Percentiles rank a stretch among this genome's conserved stretches.
Conservation (phyloP, 257 asterid genomes). For the Fraxinus anomala region DNA sequence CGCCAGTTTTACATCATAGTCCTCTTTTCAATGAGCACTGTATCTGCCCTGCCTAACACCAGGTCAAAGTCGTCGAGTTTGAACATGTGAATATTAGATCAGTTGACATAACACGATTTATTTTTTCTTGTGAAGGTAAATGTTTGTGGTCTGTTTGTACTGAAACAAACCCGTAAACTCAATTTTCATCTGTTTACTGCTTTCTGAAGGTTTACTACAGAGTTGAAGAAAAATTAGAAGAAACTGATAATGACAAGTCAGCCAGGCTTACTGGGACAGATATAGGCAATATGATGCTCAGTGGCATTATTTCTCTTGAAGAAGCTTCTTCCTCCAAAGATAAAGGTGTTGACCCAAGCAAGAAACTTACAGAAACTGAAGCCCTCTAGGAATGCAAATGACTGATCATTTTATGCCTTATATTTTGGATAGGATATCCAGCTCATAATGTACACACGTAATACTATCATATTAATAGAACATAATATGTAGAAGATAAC, state of each 20-base stretch:
- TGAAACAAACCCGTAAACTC: neutral
- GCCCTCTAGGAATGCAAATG: neutral
- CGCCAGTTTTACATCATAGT: neutral
- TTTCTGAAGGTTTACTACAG: slow-evolving; percentile 64
- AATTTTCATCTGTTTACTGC: slow-evolving; percentile 8
- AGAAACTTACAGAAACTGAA: slow-evolving; percentile 12
- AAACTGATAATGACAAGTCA: slow-evolving; percentile 25
- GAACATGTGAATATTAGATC: neutral
- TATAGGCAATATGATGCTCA: slow-evolving; percentile 13
- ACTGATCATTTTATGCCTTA: neutral
- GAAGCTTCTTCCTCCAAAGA: slow-evolving; percentile 18
- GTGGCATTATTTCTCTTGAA: slow-evolving; percentile 17
- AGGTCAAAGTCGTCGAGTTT: neutral
- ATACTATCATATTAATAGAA: neutral
- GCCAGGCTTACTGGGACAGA: slow-evolving; percentile 13
- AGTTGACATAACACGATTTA: neutral
- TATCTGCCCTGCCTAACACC: neutral
- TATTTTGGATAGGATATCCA: neutral
- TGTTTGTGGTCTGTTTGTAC: neutral
- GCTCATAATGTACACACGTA: neutral
- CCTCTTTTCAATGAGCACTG: neutral
- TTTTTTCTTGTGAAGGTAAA: neutral
- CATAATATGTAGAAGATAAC: neutral
- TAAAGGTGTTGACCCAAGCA: neutral
- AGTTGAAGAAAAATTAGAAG: slow-evolving; percentile 55